Conservation (phyloP, 139 green algal genomes). For the Zygnema circumcarinatum region DNA sequence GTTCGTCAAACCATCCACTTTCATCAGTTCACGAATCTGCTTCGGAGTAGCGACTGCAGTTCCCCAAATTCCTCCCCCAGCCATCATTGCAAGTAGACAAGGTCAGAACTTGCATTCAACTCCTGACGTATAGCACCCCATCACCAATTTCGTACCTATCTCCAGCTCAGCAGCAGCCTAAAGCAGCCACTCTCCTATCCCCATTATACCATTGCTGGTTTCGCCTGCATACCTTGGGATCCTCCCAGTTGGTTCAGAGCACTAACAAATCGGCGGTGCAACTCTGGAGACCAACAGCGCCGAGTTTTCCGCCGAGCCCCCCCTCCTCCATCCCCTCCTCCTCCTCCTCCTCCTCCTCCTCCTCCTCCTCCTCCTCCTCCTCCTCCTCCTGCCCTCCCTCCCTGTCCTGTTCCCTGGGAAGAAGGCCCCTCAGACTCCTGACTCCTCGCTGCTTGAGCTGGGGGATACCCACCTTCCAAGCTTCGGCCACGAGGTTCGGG, state of each 20-base stretch:
- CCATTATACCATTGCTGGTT: background rate
- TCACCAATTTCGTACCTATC: background rate
- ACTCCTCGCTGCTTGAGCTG: background rate
- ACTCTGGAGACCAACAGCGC: conserved; percentile 53
- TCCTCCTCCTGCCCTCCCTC: background rate
- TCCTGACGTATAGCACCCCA: background rate
- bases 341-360: background rate
- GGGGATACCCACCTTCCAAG: background rate
- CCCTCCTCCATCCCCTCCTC: background rate
- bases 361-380: background rate
- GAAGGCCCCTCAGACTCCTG: background rate
- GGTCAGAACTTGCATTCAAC: background rate
- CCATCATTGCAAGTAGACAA: background rate
- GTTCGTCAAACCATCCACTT: conserved; percentile 57
- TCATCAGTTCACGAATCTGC: conserved; percentile 62
- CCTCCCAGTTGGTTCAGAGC: conserved; percentile 47
- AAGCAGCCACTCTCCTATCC: background rate
- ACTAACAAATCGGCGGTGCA: conserved; percentile 48
- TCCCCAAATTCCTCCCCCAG: background rate
- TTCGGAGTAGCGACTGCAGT: conserved; percentile 57
- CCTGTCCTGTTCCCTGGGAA: background rate
- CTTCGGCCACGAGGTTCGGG: background rate
- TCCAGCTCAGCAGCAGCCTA: background rate
- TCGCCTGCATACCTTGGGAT: conserved; percentile 33
- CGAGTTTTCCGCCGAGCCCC: conserved; percentile 18